Base-by-base conservation (phyloP, 148 eudicot species). In the Cornus florida region DNA sequence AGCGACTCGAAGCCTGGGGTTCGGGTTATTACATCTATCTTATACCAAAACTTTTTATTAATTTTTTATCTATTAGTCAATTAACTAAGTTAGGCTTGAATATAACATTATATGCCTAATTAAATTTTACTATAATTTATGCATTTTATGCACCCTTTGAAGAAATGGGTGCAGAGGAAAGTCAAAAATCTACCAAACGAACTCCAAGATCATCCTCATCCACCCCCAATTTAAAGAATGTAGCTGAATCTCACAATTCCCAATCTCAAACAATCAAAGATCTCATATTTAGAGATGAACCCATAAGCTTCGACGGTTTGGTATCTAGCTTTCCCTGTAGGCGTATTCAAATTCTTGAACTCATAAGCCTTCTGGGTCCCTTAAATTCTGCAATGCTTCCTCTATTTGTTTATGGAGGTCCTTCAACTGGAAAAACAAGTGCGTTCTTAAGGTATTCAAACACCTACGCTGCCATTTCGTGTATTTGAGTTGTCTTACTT, bases 401-500 rank as follows among this genome's bases (percentile, higher is more conserved):
- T n/a, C 72, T 95, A 5, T 91, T 93, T 77, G 60, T 95, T 0
- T 92, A 93, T n/a, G 99, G 99, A 69, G 90, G 92, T 32, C 75
- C 92, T 72, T 88, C 98, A 11, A 88, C 97, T 0, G 99, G 98
- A 67, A 95, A 95, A 82, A 95, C 99, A 60, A 89, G 93, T 79
- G 77, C 82, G 67, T 89, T 69, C 91, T 95, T 16, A 82, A 93
- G 80, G 79, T 80, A 50, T 93, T 95, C 78, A 78, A 84, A 70
- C 89, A 93, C 80, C 85, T 93, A 38, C 87, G 81, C 33, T 83
- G 99, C 7, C 98, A 98, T 5, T 95, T 93, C 68, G 87, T 89
- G 68, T 95, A 93, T 73, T 85, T 92, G 1, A 95, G 99, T 76
- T 95, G 94, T 79, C 77, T 80, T 75, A 85, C 91, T 2, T 93